Conservation (phyloP, 805 yeast species). For the Saturnispora sanitii region DNA sequence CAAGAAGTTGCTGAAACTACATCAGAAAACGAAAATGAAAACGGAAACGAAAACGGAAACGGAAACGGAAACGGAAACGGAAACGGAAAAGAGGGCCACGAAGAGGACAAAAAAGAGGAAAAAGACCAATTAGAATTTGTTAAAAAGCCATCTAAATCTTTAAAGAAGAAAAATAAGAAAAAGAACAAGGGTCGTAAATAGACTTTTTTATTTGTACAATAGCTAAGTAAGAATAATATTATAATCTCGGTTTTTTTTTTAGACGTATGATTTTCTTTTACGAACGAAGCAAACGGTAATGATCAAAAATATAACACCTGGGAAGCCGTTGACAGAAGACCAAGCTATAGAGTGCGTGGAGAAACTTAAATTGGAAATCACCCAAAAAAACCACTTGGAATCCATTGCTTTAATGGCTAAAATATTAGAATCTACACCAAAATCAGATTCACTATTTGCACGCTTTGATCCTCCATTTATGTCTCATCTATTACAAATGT, state of each 20-base stretch:
- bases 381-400: slow-evolving; percentile 28
- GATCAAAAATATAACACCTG: slow-evolving; percentile 19
- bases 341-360: slow-evolving; percentile 1
- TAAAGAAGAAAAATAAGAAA: neutral
- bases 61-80: neutral
- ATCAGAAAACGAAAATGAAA: neutral
- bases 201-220: too few species aligned
- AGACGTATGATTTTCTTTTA: too few species aligned
- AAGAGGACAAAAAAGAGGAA: neutral
- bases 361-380: neutral
- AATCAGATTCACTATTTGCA: slow-evolving; percentile 17
- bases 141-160: neutral
- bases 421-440: slow-evolving; percentile 38
- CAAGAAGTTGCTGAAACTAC: too few species aligned
- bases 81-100: neutral
- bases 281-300: too few species aligned
- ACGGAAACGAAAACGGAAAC: neutral
- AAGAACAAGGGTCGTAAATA: too few species aligned
- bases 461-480: slow-evolving; percentile 20
- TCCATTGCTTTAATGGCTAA: slow-evolving; percentile 46
- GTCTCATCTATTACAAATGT: slow-evolving; percentile 17
- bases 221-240: too few species aligned
- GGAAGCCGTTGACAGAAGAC: slow-evolving; percentile 2
- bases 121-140: neutral
- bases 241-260: too few species aligned